phyloP scores from a whole-genome alignment of 2,329 filamentous ascomycete genomes.

The Ophiostoma sp. region DNA sequence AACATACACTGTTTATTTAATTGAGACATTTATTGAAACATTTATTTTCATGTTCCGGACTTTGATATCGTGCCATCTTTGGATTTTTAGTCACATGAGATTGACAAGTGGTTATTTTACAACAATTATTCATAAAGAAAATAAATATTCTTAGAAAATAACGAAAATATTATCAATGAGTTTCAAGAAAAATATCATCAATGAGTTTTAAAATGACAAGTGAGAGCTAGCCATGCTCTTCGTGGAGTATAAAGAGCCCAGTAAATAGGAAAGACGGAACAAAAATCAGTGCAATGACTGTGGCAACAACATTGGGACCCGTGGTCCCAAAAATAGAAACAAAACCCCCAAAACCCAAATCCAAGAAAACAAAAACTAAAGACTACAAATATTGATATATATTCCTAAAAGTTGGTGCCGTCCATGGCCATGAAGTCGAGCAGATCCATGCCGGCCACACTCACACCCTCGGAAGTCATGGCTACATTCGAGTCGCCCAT shows the following conservation, averaged over 20 bases:
- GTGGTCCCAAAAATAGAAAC: too few species aligned
- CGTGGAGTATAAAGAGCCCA: neutral
- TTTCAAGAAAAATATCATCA: too few species aligned
- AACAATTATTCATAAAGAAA: too few species aligned
- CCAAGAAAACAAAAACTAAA: neutral
- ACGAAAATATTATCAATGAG: too few species aligned
- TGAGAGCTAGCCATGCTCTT: neutral
- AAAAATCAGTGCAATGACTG: neutral
- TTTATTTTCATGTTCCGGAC: neutral
- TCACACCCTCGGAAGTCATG: conserved; percentile 63
- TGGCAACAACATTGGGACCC: neutral
- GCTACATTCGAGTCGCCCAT: conserved; percentile 56
- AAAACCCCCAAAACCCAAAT: neutral
- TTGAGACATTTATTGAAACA: neutral
- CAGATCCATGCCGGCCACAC: conserved; percentile 61
- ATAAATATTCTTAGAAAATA: too few species aligned
- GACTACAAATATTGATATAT: neutral
- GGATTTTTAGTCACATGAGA: too few species aligned
- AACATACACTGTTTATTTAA: conserved; percentile 4
- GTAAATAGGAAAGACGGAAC: neutral
- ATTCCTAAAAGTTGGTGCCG: neutral
- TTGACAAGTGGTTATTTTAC: too few species aligned
- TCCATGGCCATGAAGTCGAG: conserved; percentile 61
- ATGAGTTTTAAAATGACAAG: neutral
- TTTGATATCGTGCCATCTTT: neutral